Conservation (phyloP, 1,139 yeast genomes). For the Pichia sp. region DNA sequence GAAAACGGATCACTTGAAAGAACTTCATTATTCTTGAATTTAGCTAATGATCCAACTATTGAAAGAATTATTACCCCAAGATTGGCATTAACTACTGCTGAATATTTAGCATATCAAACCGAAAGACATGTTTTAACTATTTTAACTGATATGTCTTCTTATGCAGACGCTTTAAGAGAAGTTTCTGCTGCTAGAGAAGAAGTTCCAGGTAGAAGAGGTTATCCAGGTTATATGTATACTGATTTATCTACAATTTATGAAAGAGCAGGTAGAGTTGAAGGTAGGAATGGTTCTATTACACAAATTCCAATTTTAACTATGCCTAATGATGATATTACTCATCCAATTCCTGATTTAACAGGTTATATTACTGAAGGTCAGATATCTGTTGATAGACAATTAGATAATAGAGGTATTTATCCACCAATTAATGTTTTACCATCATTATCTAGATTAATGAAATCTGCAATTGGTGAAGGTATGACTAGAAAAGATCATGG, state of each 20-base stretch:
- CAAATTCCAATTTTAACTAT: slow-evolving; percentile 97
- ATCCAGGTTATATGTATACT: slow-evolving; percentile 99
- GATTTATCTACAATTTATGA: slow-evolving; percentile 98
- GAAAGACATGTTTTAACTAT: slow-evolving; percentile 98
- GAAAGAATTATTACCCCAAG: slow-evolving; percentile 99
- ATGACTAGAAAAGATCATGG: slow-evolving; percentile 99
- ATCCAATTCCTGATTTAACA: slow-evolving; percentile 99
- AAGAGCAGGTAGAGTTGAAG: slow-evolving; percentile 99
- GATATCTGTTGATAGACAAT: slow-evolving; percentile 93
- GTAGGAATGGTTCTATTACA: slow-evolving; percentile 98
- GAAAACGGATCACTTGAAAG: slow-evolving; percentile 98
- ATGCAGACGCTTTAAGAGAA: slow-evolving; percentile 99
- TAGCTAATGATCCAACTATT: slow-evolving; percentile 98
- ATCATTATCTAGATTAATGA: slow-evolving; percentile 95
- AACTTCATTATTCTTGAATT: slow-evolving; percentile 89
- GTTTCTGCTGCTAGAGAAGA: slow-evolving; percentile 99
- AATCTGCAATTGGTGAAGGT: slow-evolving; percentile 99
- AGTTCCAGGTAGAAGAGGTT: slow-evolving; percentile 99
- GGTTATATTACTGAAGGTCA: slow-evolving; percentile 99
- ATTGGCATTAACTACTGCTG: slow-evolving; percentile 98
- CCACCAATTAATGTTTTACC: slow-evolving; percentile 99
- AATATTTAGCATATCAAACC: slow-evolving; percentile 96
- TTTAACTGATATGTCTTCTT: slow-evolving; percentile 97
- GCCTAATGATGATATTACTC: slow-evolving; percentile 99
- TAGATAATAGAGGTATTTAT: slow-evolving; percentile 91